Evolutionary conservation across 208 protist species (phyloP).

Genomic region (Trypanosoma conorhini): DNA sequence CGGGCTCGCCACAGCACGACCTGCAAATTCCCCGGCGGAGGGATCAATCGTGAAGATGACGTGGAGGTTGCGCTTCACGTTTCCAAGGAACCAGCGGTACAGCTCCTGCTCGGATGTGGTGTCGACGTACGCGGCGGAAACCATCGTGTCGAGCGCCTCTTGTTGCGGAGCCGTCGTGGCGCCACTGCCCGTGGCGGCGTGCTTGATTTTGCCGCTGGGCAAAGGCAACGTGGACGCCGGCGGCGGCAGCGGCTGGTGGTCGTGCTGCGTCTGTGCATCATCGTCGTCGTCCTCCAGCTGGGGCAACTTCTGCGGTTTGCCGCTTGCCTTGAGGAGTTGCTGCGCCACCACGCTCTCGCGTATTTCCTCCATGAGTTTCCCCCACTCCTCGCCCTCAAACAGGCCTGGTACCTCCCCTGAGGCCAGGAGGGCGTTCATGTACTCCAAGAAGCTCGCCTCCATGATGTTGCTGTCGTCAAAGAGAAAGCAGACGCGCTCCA

Average conservation of each 20-base stretch:
- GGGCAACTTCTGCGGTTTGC: slow-evolving; percentile 1
- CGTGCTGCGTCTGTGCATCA: background rate
- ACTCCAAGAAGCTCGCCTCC: slow-evolving; percentile 98
- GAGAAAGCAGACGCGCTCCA: slow-evolving; percentile 99
- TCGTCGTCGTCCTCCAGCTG: slow-evolving; percentile 5
- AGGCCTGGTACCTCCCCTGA: slow-evolving; percentile 98
- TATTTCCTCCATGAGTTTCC: slow-evolving; percentile 93
- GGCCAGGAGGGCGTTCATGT: slow-evolving; percentile 99
- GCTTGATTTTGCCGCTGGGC: background rate
- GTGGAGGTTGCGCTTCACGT: slow-evolving; percentile 98
- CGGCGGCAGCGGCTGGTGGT: slow-evolving; percentile 3
- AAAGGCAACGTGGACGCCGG: background rate
- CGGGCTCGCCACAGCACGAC: slow-evolving; percentile 95
- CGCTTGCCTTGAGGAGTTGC: slow-evolving; percentile 26
- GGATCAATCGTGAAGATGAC: slow-evolving; percentile 99
- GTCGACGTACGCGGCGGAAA: slow-evolving; percentile 58
- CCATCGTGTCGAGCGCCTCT: slow-evolving; percentile 11
- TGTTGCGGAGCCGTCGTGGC: slow-evolving; percentile 1
- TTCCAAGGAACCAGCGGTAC: slow-evolving; percentile 96
- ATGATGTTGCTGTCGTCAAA: slow-evolving; percentile 99
- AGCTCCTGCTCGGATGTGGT: slow-evolving; percentile 92
- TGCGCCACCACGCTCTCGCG: slow-evolving; percentile 52
- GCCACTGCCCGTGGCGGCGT: background rate
- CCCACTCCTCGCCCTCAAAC: slow-evolving; percentile 98
- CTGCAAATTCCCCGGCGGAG: slow-evolving; percentile 95